Base-by-base conservation (phyloP, 1,284 basidiomycete species). In the Leccinum fallax region DNA sequence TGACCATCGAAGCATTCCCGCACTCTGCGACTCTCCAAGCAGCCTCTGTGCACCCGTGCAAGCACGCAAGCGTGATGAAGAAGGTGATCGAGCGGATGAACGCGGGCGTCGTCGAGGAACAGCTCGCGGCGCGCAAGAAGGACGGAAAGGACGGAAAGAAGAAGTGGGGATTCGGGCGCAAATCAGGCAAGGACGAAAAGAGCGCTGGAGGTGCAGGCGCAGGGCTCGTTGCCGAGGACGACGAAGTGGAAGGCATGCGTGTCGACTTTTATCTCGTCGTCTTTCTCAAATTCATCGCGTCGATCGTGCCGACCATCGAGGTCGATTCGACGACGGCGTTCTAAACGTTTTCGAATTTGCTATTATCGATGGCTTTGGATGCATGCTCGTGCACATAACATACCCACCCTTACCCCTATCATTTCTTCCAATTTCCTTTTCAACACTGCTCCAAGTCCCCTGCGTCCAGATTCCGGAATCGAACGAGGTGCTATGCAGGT, bases 31-130 rank as follows among this genome's bases (percentile, higher is more conserved):
- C 90, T 30, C 83, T 95, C 61, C 90, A 96, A 76, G 88, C 90
- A 8, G 95, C 93, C 0, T 93, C 90, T 0, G 96, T 99, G 10
- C 97, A 99, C 74, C 97, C 97, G 1, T 99, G 97, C 87, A 98
- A 98, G 76, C 97, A 99, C 75, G 94, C 96, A 0, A 94, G 89
- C 74, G 97, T 99, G 59, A 99, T 99, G 97, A 98, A 97, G 84
- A 99, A 98, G 78, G 95, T 99, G 67, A 98, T 99, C 72, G 96
- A 98, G 76, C 85, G 96, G 60, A 98, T 99, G 95, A 97, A 98
- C 77, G 88, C 89, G 75, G 88, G 87, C 65, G 88, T 93, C 51
- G 84, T 91, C 53, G 91, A 89, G 61, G 88, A 92, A 74, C 90
- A 93, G 73, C 83, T 88, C 58, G 82, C 85, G 40, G 80, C 83